A percentile compares a stretch with the other conserved stretches of the same genome.
phyloP scores from a whole-genome alignment of 2,329 filamentous ascomycete species.

The Penicillium sp. region DNA sequence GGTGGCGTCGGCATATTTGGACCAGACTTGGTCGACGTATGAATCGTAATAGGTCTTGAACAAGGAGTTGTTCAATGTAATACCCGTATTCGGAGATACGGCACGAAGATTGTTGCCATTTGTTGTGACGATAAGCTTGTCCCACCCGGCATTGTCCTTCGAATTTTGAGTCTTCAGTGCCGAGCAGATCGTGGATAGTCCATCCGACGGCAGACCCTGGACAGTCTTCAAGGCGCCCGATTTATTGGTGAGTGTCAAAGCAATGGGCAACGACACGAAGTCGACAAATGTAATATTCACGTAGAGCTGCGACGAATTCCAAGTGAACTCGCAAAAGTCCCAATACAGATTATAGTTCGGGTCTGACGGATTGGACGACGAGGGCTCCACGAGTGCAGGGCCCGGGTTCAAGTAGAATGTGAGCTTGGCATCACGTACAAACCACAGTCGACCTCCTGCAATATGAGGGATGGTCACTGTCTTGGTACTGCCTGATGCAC shows the following conservation, averaged over 20 bases:
- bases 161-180: slow-evolving; percentile 58
- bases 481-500: slow-evolving; percentile 60
- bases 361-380: slow-evolving; percentile 66
- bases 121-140: slow-evolving; percentile 56
- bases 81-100: slow-evolving; percentile 48
- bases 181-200: slow-evolving; percentile 58
- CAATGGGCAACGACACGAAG: slow-evolving; percentile 69
- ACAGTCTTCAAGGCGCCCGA: slow-evolving; percentile 53
- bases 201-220: slow-evolving; percentile 60
- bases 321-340: slow-evolving; percentile 72
- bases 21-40: slow-evolving; percentile 57
- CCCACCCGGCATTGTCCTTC: slow-evolving; percentile 63
- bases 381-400: slow-evolving; percentile 73
- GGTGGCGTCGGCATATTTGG: slow-evolving; percentile 46
- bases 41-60: slow-evolving; percentile 56
- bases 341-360: slow-evolving; percentile 63
- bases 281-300: slow-evolving; percentile 75
- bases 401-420: slow-evolving; percentile 72
- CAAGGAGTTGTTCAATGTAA: slow-evolving; percentile 45
- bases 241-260: slow-evolving; percentile 52
- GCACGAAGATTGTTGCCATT: slow-evolving; percentile 45
- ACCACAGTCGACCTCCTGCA: slow-evolving; percentile 72
- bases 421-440: slow-evolving; percentile 62
- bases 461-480: slow-evolving; percentile 69
- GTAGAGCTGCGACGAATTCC: slow-evolving; percentile 62